phyloP scores from a whole-genome alignment of 495 filamentous ascomycete genomes.

The Penicillium goetzii region DNA sequence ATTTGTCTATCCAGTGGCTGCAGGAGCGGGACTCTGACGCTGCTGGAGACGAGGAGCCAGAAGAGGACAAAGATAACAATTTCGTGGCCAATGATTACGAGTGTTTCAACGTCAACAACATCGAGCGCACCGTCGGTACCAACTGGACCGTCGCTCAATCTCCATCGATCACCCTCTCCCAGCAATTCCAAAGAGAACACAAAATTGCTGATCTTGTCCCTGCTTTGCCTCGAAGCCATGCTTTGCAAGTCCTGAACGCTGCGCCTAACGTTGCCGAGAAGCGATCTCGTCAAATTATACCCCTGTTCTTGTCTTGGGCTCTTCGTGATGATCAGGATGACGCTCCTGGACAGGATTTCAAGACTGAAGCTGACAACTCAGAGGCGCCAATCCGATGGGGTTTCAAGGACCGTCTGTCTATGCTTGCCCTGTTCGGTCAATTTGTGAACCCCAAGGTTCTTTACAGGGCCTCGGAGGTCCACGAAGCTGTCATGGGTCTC shows the following conservation, averaged over 20 bases:
- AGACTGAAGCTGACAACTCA: slow-evolving; percentile 20
- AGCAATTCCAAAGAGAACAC: slow-evolving; percentile 43
- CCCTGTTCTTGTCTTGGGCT: slow-evolving; percentile 81
- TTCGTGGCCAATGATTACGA: slow-evolving; percentile 64
- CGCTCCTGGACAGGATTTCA: slow-evolving; percentile 35
- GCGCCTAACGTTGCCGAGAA: slow-evolving; percentile 81
- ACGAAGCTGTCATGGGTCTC: slow-evolving; percentile 69
- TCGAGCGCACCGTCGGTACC: slow-evolving; percentile 51
- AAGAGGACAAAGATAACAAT: slow-evolving; percentile 37
- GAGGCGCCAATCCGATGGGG: slow-evolving; percentile 48
- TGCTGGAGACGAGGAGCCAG: slow-evolving; percentile 27
- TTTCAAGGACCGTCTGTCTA: slow-evolving; percentile 75
- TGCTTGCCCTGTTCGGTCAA: slow-evolving; percentile 79
- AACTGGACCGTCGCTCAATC: slow-evolving; percentile 32
- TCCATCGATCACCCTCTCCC: slow-evolving; percentile 28
- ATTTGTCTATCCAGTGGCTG: slow-evolving; percentile 80
- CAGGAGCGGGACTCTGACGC: slow-evolving; percentile 53
- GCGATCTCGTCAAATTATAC: slow-evolving; percentile 79
- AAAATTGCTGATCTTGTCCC: slow-evolving; percentile 40
- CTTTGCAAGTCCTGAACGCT: slow-evolving; percentile 75
- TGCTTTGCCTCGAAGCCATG: slow-evolving; percentile 66
- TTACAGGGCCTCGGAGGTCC: slow-evolving; percentile 76
- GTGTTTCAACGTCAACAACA: slow-evolving; percentile 70
- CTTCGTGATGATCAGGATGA: slow-evolving; percentile 53
- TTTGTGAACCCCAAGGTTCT: slow-evolving; percentile 85